Base-by-base conservation (phyloP, 2,329 filamentous ascomycete species). In the Nigrograna mackinnonii region DNA sequence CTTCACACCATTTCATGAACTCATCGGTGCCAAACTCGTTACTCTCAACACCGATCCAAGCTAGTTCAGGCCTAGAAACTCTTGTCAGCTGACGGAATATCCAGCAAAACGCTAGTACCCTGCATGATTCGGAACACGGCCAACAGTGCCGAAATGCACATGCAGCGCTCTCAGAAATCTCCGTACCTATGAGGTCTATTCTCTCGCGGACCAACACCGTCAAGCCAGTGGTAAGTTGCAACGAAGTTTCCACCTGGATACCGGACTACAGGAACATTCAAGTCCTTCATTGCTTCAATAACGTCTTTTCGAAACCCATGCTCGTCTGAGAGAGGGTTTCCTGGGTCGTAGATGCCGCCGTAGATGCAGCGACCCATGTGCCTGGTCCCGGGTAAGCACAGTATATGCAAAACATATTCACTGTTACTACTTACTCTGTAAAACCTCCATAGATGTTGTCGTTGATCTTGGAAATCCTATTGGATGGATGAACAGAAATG, bases 291-390 rank as follows among this genome's bases (percentile, higher is more conserved):
- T 5, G 86, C 84, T 31, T 81, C 78, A 18, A 94, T 79, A 31
- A 94, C 89, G 68, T 94, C 89, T 52, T 79, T 88, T 28, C 89
- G 84, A 71, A 89, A 92, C 31, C 88, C 88, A 51, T 87, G 76
- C 40, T 82, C 75, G 54, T 91, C 87, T 2, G 86, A 84, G n/a
- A 91, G 77, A 3, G 82, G 71, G 64, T 84, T 91, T 22, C 78
- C 79, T 1, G 87, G 88, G 55, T 92, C 88, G 69, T 91, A 92
- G 62, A 94, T 86, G 51, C 89, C 89, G 50, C 87, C 87, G 65
- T 94, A 92, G 61, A 94, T 91, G 74, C 89, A 94, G 48, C 89
- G 83, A 57, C 89, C 89, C 88, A 94, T 94, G 69, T 94, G 89
- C 57, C 86, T 89, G 53, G 22, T 41, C 19, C 44, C 32, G 39